phyloP scores from a whole-genome alignment of 495 filamentous ascomycete species.

The Penicilliopsis zonata region DNA sequence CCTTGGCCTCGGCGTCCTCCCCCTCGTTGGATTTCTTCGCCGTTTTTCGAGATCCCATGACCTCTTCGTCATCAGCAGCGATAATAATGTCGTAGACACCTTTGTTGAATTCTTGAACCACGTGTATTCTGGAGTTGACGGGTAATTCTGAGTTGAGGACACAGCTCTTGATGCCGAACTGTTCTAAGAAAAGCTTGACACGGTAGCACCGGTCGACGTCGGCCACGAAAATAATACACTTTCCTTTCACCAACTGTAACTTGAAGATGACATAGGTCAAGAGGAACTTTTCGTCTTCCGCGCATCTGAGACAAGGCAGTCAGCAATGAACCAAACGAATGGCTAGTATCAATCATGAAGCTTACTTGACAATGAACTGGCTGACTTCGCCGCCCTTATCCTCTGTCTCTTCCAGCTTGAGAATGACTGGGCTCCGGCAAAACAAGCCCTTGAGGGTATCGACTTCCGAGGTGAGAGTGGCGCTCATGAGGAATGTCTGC shows the following conservation, averaged over 20 bases:
- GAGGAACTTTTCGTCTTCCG: slow-evolving; percentile 95
- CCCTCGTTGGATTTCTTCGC: slow-evolving; percentile 18
- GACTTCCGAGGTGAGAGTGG: slow-evolving; percentile 77
- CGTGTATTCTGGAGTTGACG: slow-evolving; percentile 82
- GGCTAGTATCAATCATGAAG: not conserved
- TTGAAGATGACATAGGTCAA: slow-evolving; percentile 91
- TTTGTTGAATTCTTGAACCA: slow-evolving; percentile 95
- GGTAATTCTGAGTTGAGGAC: slow-evolving; percentile 92
- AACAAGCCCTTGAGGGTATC: slow-evolving; percentile 78
- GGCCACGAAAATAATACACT: slow-evolving; percentile 85
- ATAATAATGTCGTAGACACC: slow-evolving; percentile 95
- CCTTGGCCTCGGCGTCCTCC: slow-evolving; percentile 9
- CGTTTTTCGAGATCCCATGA: slow-evolving; percentile 42
- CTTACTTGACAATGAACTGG: slow-evolving; percentile 76
- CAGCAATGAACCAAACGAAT: not conserved
- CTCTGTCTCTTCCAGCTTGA: slow-evolving; percentile 67
- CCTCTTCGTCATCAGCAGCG: slow-evolving; percentile 84
- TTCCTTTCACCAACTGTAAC: slow-evolving; percentile 86
- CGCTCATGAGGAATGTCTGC: slow-evolving; percentile 88
- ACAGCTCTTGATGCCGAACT: slow-evolving; percentile 89
- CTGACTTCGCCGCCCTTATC: slow-evolving; percentile 60
- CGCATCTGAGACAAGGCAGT: slow-evolving; percentile 46
- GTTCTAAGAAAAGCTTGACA: slow-evolving; percentile 89
- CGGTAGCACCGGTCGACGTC: slow-evolving; percentile 92
- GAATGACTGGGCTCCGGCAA: slow-evolving; percentile 63